A percentile compares a stretch with the other conserved stretches of the same genome.
phyloP scores from a whole-genome alignment of 345 rosid genomes.

The Eucalyptus victrix region DNA sequence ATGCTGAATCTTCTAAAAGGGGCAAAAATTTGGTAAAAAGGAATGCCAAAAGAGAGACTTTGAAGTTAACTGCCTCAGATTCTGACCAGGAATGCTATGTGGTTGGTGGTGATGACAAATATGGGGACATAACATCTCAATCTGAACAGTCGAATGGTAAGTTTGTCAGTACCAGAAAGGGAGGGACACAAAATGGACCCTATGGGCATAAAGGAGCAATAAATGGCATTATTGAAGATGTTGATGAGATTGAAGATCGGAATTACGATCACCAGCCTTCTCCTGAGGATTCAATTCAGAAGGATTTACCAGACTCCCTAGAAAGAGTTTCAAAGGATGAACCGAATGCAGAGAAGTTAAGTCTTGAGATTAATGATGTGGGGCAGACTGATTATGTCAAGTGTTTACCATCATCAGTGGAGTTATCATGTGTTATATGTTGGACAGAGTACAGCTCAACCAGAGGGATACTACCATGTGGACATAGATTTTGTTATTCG shows the following conservation, averaged over 20 bases:
- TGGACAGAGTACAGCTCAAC: slow-evolving; percentile 83
- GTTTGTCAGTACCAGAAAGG: neutral
- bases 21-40: slow-evolving; percentile 36
- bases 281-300: neutral
- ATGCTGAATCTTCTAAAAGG: slow-evolving; percentile 24
- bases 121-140: neutral
- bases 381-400: slow-evolving; percentile 5
- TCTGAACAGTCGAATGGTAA: neutral
- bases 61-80: slow-evolving; percentile 15
- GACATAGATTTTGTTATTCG: slow-evolving; percentile 91
- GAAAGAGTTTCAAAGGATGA: slow-evolving; percentile 6
- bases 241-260: slow-evolving; percentile 12
- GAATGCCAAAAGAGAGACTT: slow-evolving; percentile 7
- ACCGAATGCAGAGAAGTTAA: slow-evolving; percentile 1
- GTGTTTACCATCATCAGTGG: slow-evolving; percentile 16
- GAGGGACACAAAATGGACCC: slow-evolving; percentile 13
- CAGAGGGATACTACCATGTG: slow-evolving; percentile 85
- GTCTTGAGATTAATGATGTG: neutral
- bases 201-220: neutral
- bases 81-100: slow-evolving; percentile 24
- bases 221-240: slow-evolving; percentile 16
- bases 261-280: neutral
- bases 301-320: neutral
- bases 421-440: slow-evolving; percentile 85
- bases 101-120: neutral